Base-by-base conservation (phyloP, 2,329 filamentous ascomycete genomes). In the Nemania sp. region DNA sequence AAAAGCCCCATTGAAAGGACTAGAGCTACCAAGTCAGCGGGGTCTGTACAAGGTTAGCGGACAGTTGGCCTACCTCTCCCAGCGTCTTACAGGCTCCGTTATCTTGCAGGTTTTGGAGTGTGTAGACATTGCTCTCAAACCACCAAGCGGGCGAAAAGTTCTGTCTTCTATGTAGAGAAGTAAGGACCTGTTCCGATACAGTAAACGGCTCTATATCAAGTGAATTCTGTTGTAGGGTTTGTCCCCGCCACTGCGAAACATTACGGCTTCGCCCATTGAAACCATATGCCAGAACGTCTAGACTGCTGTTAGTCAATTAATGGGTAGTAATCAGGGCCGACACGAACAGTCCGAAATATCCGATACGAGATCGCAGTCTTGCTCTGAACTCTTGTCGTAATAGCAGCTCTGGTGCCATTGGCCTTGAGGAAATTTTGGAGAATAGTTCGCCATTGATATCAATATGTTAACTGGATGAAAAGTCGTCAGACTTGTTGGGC, bases 1-100 rank as follows among this genome's bases (percentile, higher is more conserved):
- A 71, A 50, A 72, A 71, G 1, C 69, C 70, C 69, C 69, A 73
- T 45, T 67, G 63, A 47, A 46, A 43, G 21, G 20, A 18, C 29
- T 42, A 13, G n/a, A 25, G 43, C 20, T n/a, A 29, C 29, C 18
- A 18, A 18, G 15, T 49, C 12, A 56, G 54, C 20, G 2, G 5
- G 32, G 15, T 29, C 17, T 13, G 29, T 4, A 4, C 15, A 29
- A 18, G 3, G 9, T 39, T 32, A 20, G n/a, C 20, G 13, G 12
- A 20, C 20, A 35, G 3, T 21, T 18, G 15, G 60, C 64, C 37
- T 48, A 67, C 66, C n/a, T 65, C 60, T 37, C 54, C 45, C n/a
- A 63, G 20, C 3, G 67, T 62, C 50, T 69, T 65, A 17, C 69
- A 71, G n/a, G 40, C 47, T 20, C 67, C 69, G 12, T 65, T 53